Conservation (phyloP, 345 rosid species). For the Rubroshorea leprosula region DNA sequence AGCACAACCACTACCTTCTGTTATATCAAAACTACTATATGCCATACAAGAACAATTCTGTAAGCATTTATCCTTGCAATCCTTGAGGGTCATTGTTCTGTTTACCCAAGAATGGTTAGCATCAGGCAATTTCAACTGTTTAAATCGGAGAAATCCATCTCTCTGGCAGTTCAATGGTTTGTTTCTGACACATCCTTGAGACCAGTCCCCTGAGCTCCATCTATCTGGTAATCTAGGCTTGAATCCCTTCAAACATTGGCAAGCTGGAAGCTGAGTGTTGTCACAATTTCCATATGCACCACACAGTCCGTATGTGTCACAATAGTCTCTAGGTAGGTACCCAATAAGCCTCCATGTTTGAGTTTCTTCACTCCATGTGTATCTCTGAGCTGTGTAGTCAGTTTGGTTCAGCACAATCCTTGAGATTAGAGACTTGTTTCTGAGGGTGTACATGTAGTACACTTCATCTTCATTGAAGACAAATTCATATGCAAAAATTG, state of each 20-base stretch:
- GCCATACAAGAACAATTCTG: slow-evolving; percentile 21
- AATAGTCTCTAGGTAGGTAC: neutral
- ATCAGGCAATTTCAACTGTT: slow-evolving; percentile 39
- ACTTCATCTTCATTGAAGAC: slow-evolving; percentile 23
- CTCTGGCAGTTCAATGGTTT: slow-evolving; percentile 25
- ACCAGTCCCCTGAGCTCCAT: slow-evolving; percentile 36
- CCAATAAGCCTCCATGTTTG: neutral
- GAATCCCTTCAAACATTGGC: slow-evolving; percentile 37
- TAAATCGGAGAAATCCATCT: slow-evolving; percentile 30
- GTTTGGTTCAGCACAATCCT: slow-evolving; percentile 7
- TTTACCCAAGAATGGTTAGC: slow-evolving; percentile 24
- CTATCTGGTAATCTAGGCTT: slow-evolving; percentile 19
- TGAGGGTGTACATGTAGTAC: slow-evolving; percentile 26
- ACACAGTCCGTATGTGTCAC: slow-evolving; percentile 17
- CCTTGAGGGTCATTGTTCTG: slow-evolving; percentile 3
- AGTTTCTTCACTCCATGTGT: slow-evolving; percentile 4
- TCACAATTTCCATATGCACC: slow-evolving; percentile 37
- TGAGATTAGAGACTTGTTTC: neutral
- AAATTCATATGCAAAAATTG: slow-evolving; percentile 19
- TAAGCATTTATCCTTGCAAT: slow-evolving; percentile 15
- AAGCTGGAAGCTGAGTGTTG: slow-evolving; percentile 29
- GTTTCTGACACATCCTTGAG: slow-evolving; percentile 35
- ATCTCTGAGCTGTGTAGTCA: neutral
- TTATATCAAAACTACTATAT: slow-evolving; percentile 2
- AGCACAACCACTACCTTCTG: slow-evolving; percentile 14